These are phyloP conservation scores for Diaporthe batatas DNA, from an alignment of 2,329 filamentous ascomycete species.

Conservation along the genomic window DNA sequence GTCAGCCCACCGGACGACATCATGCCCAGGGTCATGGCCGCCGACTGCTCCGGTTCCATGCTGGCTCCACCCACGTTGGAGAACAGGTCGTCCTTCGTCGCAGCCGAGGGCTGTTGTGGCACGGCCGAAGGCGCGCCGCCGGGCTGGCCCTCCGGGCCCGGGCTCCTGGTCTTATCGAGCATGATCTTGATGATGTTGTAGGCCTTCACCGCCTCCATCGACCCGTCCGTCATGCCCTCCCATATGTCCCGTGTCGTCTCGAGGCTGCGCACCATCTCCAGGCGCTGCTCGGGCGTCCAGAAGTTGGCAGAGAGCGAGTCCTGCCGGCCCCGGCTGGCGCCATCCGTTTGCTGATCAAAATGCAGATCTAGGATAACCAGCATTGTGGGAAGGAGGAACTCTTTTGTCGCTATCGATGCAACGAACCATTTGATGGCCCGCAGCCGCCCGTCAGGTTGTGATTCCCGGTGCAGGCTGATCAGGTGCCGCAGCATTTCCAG, in stretches of 20 bases:
- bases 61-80: conserved; percentile 43
- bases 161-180: conserved; percentile 79
- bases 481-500: conserved; percentile 86
- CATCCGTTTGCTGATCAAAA: conserved; percentile 69
- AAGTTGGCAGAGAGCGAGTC: conserved; percentile 62
- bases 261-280: conserved; percentile 82
- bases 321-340: conserved; percentile 54
- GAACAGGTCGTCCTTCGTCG: conserved; percentile 48
- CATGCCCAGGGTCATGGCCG: conserved; percentile 59
- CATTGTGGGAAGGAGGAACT: conserved; percentile 89
- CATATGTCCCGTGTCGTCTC: conserved; percentile 83
- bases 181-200: conserved; percentile 85
- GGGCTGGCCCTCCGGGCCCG: conserved; percentile 47
- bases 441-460: conserved; percentile 78
- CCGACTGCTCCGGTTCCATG: conserved; percentile 56
- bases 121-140: conserved; percentile 35
- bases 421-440: conserved; percentile 83
- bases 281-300: conserved; percentile 71
- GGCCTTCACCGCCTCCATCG: conserved; percentile 92
- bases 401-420: conserved; percentile 82
- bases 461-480: conserved; percentile 80
- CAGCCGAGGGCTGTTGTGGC: conserved; percentile 40
- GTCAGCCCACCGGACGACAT: conserved; percentile 54
- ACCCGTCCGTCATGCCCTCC: conserved; percentile 80
- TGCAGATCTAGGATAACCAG: conserved; percentile 87